A percentile compares a stretch with the other conserved stretches of the same genome.
phyloP scores from a whole-genome alignment of 768 basidiomycete species.

The Rhizopogon vulgaris region DNA sequence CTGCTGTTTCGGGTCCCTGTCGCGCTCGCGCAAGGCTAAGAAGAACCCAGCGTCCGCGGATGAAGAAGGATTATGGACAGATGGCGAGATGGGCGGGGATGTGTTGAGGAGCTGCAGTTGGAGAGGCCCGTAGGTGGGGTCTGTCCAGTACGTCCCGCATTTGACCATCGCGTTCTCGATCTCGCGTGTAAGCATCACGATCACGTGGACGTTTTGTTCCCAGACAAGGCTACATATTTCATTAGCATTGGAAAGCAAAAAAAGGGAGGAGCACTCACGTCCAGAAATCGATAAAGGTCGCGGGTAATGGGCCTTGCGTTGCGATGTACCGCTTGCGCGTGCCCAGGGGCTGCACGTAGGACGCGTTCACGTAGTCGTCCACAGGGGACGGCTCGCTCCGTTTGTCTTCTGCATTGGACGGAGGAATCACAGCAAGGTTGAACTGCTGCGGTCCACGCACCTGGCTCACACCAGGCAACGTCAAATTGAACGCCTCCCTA shows the following conservation, averaged over 20 bases:
- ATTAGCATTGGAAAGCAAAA: neutral
- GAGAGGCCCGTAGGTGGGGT: conserved; percentile 63
- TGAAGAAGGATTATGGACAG: conserved; percentile 36
- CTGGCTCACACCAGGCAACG: neutral
- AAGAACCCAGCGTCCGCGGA: conserved; percentile 30
- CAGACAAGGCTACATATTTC: conserved; percentile 59
- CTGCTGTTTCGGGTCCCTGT: conserved; percentile 8
- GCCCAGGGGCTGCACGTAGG: conserved; percentile 81
- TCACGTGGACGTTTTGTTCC: conserved; percentile 92
- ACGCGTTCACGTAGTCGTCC: conserved; percentile 94
- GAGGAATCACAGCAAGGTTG: neutral
- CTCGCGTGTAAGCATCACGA: conserved; percentile 95
- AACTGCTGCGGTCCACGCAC: neutral
- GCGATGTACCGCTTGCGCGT: conserved; percentile 86
- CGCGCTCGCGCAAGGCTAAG: conserved; percentile 27
- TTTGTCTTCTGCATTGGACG: neutral
- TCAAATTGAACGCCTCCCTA: neutral
- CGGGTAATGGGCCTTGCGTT: conserved; percentile 88
- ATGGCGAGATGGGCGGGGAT: conserved; percentile 30
- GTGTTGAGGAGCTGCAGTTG: conserved; percentile 48
- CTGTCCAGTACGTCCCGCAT: conserved; percentile 87
- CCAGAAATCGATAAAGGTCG: conserved; percentile 93
- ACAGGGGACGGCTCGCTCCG: conserved; percentile 33
- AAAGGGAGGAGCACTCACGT: conserved; percentile 49
- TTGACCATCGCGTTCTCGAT: conserved; percentile 85